Evolutionary conservation across 108 stramenopile genomes (phyloP), one percentile per base, ranked within the genome.

Genomic region (Skeletonema costatum): DNA sequence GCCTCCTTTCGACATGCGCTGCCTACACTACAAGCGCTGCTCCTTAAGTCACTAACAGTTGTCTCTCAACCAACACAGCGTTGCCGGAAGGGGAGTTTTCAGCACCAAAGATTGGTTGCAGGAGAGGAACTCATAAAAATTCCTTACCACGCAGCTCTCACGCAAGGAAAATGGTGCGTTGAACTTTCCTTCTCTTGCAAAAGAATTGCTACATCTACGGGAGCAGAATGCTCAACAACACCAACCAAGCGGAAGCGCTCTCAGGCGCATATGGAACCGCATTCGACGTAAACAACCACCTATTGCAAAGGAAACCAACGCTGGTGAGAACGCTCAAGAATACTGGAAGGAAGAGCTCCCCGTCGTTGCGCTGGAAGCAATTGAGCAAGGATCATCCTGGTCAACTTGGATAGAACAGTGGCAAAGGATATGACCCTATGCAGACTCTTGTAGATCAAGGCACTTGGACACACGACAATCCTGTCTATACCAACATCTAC

Each of bases 71-170:
- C 36, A 36, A 36, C 36, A 9, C 36, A 81, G 80, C 53, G 86
- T 87, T 64, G 83, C 84, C 0, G 86, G 86, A 35, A 74, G 86
- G 32, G 86, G 86, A 12, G 81, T 85, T 10, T 87, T 87, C 63
- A 82, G 75, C 33, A 82, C 71, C 14, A 41, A 66, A 25, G 51
- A 77, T 39, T 85, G 3, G 41, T 63, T 4, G 50, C 59, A 58
- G 83, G 77, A 1, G 84, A 87, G 35, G 68, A 64, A 19, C 60
- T 78, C 7, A 66, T 82, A 32, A 60, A 59, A 5, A 87, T 87
- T 39, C 86, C 86, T 32, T 48, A 74, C 58, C 72, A 73, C 38
- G 29, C 46, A 25, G 81, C 84, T 31, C 75, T 84, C 5, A 77
- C 70, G 10, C 81, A 72, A 48, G 71, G 66, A 9, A 9, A 82